Evolutionary conservation across 2,329 filamentous ascomycete species (phyloP).

Genomic region (Colletotrichum viniferum): DNA sequence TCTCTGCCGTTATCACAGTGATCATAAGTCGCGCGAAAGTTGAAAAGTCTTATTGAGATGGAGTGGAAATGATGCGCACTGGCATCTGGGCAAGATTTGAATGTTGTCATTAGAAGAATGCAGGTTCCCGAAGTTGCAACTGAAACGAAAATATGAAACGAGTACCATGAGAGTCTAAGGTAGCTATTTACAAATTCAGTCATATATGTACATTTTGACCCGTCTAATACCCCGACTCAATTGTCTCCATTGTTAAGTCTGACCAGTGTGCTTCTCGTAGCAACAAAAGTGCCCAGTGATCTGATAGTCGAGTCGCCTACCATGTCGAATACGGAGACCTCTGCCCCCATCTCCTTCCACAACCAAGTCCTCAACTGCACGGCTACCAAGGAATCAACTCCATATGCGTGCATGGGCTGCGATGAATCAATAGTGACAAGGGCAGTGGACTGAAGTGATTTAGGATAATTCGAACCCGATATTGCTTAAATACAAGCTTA

Average conservation of each 20-base stretch:
- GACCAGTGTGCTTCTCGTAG: neutral
- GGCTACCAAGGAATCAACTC: neutral
- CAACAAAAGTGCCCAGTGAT: neutral
- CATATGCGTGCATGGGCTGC: slow-evolving; percentile 24
- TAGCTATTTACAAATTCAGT: neutral
- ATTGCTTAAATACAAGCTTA: neutral
- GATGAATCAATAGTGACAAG: slow-evolving; percentile 22
- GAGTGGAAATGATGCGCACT: no score
- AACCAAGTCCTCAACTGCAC: neutral
- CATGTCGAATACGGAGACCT: neutral
- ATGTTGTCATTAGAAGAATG: no score
- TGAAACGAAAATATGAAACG: no score
- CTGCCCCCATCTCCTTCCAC: neutral
- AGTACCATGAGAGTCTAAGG: no score
- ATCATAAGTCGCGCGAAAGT: no score
- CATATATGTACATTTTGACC: neutral
- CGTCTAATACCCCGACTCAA: neutral
- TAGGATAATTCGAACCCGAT: fast-evolving
- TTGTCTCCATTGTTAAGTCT: neutral
- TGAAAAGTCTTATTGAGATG: no score
- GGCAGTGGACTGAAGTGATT: neutral
- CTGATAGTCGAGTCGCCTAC: neutral
- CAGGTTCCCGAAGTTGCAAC: no score
- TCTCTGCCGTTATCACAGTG: no score
- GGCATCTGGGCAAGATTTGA: no score